Base-by-base conservation (phyloP, 2,329 filamentous ascomycete species). In the Hypoxylon sp. region DNA sequence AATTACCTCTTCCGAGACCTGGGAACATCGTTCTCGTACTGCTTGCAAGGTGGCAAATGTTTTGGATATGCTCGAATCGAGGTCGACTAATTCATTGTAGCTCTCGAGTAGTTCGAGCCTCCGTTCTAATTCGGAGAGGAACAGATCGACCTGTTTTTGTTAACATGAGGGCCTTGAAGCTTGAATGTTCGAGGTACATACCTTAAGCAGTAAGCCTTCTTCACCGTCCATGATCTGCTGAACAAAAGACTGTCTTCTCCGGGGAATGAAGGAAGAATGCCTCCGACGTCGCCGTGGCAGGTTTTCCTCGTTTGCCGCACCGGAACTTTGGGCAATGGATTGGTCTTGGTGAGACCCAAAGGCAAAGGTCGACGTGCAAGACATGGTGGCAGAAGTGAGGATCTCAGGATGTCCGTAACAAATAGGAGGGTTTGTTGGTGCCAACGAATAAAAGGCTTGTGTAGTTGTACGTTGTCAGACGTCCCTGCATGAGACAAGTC, bases 1-100 rank as follows among this genome's bases (percentile, higher is more conserved):
- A 73, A 98, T 89, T 51, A 98, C 88, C 77, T 96, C 95, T 69
- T 93, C 95, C 0, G 94, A 97, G 19, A 95, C 94, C 71, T 94
- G 90, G 42, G 93, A 93, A 80, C 96, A 99, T 74, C 93, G 89
- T 72, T 93, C 91, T 68, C 94, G 90, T 27, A 99, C 94, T 6
- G 93, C 90, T 76, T 95, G 91, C 1, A 99, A 84, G 0, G 94
- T 97, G 15, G 90, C 86, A 80, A 97, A 97, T 19, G 95, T 93
- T 72, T 93, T 89, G 47, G 92, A 91, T 62, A 98, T 90, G 75
- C 93, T 92, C 48, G 91, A 87, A 79, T 99, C 96, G 73, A 97
- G 87, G 68, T 77, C 66, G 54, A 91, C 91, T 65, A 94, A 82
- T 76, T 97, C 93, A 70, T 93, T 91, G 76, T 97, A 97, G 70